Percentiles rank a stretch among this genome's conserved stretches.
Evolutionary conservation across 345 rosid genomes (phyloP).

Genomic region (Eucalyptus leucophloia): DNA sequence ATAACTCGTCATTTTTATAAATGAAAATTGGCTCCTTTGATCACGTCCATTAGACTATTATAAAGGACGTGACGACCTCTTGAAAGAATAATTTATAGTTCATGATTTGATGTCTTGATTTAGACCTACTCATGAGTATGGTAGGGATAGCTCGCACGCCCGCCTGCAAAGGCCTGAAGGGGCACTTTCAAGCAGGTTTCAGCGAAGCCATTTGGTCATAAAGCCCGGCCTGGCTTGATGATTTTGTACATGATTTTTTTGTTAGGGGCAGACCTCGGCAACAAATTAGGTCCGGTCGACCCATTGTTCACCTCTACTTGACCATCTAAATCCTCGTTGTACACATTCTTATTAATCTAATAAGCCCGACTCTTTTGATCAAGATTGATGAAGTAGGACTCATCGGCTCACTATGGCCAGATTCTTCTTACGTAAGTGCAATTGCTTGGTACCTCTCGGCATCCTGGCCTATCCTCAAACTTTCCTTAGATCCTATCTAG

Average conservation of each 20-base stretch:
- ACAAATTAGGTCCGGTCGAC: too few relatives aligned
- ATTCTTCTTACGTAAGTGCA: not conserved
- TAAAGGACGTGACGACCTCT: not conserved
- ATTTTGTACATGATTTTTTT: not conserved
- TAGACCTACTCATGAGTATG: not conserved
- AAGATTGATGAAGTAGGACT: not conserved
- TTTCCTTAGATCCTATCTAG: not conserved
- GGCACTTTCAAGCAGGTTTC: not conserved
- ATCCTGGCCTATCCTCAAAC: not conserved
- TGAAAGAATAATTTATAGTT: not conserved
- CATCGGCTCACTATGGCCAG: not conserved
- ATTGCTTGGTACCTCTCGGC: not conserved
- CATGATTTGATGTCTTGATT: not conserved
- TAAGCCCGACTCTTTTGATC: not conserved
- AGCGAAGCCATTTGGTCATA: not conserved
- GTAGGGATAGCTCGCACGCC: not conserved
- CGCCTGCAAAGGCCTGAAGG: not conserved
- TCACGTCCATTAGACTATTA: not conserved
- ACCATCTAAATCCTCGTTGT: not conserved
- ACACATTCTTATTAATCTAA: not conserved
- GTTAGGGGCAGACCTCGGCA: not conserved
- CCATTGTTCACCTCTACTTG: too few relatives aligned
- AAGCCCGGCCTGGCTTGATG: not conserved
- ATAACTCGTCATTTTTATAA: not conserved
- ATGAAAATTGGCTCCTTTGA: not conserved